Conservation (phyloP, 768 basidiomycete genomes). For the Phaffia australis region DNA sequence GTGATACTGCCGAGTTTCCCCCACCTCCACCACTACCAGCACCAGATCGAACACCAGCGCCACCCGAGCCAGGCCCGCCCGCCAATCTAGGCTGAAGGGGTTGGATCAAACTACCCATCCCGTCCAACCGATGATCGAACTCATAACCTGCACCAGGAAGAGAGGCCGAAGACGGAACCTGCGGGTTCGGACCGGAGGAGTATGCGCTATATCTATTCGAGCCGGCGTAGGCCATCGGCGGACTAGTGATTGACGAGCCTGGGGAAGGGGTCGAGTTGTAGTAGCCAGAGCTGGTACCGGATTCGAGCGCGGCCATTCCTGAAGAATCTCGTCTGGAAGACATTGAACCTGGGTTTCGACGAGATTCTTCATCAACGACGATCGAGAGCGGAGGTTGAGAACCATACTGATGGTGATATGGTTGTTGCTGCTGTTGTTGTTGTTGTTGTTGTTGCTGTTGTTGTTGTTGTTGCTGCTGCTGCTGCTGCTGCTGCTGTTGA, state of each 20-base stretch:
- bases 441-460: constrained; percentile 14
- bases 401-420: background rate
- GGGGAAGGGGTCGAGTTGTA: constrained; percentile 8
- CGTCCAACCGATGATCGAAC: constrained; percentile 11
- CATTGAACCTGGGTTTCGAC: constrained; percentile 5
- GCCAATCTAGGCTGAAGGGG: constrained; percentile 14
- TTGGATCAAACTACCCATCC: constrained; percentile 20
- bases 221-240: constrained; percentile 20
- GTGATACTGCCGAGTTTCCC: too few relatives aligned
- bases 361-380: constrained; percentile 11
- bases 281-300: background rate
- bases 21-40: too few relatives aligned
- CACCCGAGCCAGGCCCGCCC: too few relatives aligned
- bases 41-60: too few relatives aligned
- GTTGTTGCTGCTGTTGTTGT: constrained; percentile 9
- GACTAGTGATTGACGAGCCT: constrained; percentile 5
- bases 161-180: background rate
- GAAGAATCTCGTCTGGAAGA: background rate
- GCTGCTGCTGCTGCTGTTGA: constrained; percentile 23
- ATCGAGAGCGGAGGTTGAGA: constrained; percentile 7
- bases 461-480: constrained; percentile 26
- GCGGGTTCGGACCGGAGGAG: background rate
- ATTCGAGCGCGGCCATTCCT: constrained; percentile 7
- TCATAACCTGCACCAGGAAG: constrained; percentile 2
- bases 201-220: background rate